Evolutionary conservation across 2,329 filamentous ascomycete genomes (phyloP), one percentile per base, ranked within the genome.

Genomic region (Diaporthe sp.): DNA sequence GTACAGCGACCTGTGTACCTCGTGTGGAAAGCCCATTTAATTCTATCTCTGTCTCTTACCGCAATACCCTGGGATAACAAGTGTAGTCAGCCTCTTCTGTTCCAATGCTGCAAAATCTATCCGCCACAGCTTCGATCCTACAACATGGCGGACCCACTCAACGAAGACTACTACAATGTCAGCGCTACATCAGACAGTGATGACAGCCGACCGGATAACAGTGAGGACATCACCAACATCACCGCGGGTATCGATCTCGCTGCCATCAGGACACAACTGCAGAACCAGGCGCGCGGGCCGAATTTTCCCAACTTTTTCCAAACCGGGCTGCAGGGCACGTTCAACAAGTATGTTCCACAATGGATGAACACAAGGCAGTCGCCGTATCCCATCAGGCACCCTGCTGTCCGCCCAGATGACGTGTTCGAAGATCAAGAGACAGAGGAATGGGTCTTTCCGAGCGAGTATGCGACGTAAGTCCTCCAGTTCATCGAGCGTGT

Each of bases 391-490:
- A 22, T 34, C 15, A 55, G 68, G 12, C 53, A 57, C 34, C 68
- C 68, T 31, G 68, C 68, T 1, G 39, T 71, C 53, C 68, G 53
- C 6, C 53, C 68, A 8, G 68, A 71, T 7, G 53, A 71, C 20
- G n/a, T 20, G 6, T 63, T 25, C 4, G 6, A 20, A 2, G 12
- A 20, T 20, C 13, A 15, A 6, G 20, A 34, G 39, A 53, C n/a
- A 15, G 42, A 25, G 13, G 68, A 47, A 5, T 44, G 37, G 53
- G 17, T 34, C 6, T 28, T 58, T 5, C 68, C 68, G 12, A 71
- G 37, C 53, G 31, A 44, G 25, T 71, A 71, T 34, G 68, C 68
- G 12, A 39, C n/a, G 68, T 71, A 34, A 47, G 68, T 49, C 17
- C 12, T 20, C 17, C 34, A 39, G 1, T 13, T 12, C 34, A 7